Evolutionary conservation across 2,329 filamentous ascomycete species (phyloP).

Genomic region (Colletotrichum sp.): DNA sequence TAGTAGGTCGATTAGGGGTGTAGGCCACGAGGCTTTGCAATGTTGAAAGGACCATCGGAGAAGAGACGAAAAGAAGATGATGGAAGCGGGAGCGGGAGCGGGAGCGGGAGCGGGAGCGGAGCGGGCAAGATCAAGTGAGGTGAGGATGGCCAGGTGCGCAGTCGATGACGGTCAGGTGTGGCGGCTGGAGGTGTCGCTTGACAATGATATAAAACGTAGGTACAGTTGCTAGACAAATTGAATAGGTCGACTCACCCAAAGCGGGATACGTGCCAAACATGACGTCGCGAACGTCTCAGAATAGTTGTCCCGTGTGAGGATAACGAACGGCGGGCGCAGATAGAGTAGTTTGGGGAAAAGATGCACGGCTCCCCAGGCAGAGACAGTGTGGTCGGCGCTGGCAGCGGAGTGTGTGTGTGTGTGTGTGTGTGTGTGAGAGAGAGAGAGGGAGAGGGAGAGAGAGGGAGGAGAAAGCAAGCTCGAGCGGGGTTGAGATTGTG

Average conservation of each 20-base stretch:
- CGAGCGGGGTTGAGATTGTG: slow-evolving; percentile 13
- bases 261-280: slow-evolving; percentile 50
- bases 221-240: not conserved
- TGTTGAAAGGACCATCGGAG: not conserved
- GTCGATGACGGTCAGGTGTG: not conserved
- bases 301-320: not conserved
- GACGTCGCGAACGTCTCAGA: slow-evolving; percentile 19
- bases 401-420: not conserved
- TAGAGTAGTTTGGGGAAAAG: not conserved
- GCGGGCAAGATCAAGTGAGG: slow-evolving; percentile 1
- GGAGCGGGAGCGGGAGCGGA: slow-evolving; percentile 18
- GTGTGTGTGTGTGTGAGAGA: not conserved
- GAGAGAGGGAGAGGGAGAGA: not conserved
- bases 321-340: not conserved
- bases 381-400: not conserved
- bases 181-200: not conserved
- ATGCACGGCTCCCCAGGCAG: not conserved
- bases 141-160: slow-evolving; percentile 20
- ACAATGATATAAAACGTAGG: not conserved
- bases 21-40: not conserved
- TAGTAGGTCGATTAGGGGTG: not conserved
- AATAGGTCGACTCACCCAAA: slow-evolving; percentile 38
- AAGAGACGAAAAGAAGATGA: not conserved
- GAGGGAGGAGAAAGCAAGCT: slow-evolving; percentile 13
- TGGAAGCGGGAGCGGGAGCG: not conserved